Evolutionary conservation across 306 rosid species (phyloP).

Genomic region (Nissolia schottii): DNA sequence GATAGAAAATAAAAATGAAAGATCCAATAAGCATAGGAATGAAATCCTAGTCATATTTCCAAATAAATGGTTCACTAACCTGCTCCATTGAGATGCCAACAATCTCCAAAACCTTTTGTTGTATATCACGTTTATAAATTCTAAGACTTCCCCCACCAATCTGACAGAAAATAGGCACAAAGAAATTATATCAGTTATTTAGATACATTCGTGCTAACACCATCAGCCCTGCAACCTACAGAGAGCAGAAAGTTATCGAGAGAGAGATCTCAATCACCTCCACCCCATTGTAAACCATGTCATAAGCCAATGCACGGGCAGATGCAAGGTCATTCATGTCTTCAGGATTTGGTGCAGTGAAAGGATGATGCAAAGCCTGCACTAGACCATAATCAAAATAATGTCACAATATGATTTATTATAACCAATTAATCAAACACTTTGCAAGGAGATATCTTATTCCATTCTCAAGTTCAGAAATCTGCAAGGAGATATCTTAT

Average conservation of each 20-base stretch:
- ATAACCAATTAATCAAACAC: too few relatives aligned
- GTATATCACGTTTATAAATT: slow-evolving; percentile 81
- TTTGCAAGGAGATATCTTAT: not conserved
- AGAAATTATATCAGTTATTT: slow-evolving; percentile 10
- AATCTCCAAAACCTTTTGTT: slow-evolving; percentile 81
- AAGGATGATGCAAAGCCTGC: slow-evolving; percentile 97
- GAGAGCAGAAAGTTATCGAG: not conserved
- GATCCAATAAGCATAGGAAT: not conserved
- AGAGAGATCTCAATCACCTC: slow-evolving; percentile 51
- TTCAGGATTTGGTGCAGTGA: slow-evolving; percentile 97
- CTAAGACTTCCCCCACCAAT: slow-evolving; percentile 98
- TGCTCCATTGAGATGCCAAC: slow-evolving; percentile 88
- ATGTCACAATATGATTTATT: not conserved
- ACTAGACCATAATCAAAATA: not conserved
- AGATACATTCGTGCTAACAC: not conserved
- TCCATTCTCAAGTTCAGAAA: not conserved
- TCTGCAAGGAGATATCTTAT: not conserved
- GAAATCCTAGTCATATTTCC: not conserved
- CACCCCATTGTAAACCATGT: slow-evolving; percentile 96
- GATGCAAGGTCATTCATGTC: slow-evolving; percentile 80
- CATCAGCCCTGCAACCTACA: slow-evolving; percentile 17
- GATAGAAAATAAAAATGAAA: not conserved
- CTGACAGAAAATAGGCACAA: slow-evolving; percentile 36
- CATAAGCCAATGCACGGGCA: slow-evolving; percentile 97
- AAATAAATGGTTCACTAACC: slow-evolving; percentile 40